Evolutionary conservation across 2,329 filamentous ascomycete genomes (phyloP), one percentile per base, ranked within the genome.

Genomic region (Sarocladium oryzae): DNA sequence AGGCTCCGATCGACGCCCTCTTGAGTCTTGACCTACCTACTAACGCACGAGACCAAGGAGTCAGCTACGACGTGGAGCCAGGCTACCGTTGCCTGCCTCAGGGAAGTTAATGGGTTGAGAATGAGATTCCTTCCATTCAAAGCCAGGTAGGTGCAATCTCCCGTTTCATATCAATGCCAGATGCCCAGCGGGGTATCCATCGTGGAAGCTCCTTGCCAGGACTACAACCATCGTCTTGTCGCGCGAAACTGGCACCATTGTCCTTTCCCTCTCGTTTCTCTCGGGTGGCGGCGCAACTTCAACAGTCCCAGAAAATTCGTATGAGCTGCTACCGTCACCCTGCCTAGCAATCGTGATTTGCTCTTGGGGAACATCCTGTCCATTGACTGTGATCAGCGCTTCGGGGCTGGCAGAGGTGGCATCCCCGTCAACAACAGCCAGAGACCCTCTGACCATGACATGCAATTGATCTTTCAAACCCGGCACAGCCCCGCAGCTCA

Each of bases 191-290:
- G 52, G 54, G 36, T 41, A 53, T 13, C 55, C 52, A 20, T 32
- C 26, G 15, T 18, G 35, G 6, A 49, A 49, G 2, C 43, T 30
- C 18, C 54, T 53, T n/a, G 52, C 56, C 13, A 58, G 30, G 15
- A 58, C 30, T 8, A 57, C 55, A 4, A 58, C 53, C 54, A 58
- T 56, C 3, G 40, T 54, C 53, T 57, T 56, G 26, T 58, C 56
- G 40, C 53, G 30, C 10, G 52, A 54, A n/a, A 58, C 55, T 13
- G 54, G 49, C 2, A 40, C 52, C 54, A 50, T 43, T 11, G 55
- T 57, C 43, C 30, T 50, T 23, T 55, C 49, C 18, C 54, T 40
- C 36, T 51, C 49, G 20, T 38, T 43, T 48, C 33, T 55, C 20
- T 55, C 50, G 11, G 21, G 6, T 9, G 54, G 49, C 30, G 32